Conservation (phyloP, 257 asterid species). For the Solanum pinnatisectum region DNA sequence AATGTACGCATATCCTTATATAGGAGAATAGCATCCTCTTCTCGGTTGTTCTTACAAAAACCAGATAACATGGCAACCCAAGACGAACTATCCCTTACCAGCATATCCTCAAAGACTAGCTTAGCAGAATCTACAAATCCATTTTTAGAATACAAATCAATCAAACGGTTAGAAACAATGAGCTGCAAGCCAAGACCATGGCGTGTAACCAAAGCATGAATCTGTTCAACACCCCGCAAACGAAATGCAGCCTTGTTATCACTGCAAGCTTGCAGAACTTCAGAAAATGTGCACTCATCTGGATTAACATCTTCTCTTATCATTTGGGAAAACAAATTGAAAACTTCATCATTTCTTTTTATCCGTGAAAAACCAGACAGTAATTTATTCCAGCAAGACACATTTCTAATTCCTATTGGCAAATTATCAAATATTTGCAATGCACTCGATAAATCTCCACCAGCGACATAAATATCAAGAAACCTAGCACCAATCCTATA, state of each 20-base stretch:
- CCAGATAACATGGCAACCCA: conserved; percentile 91
- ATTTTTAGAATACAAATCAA: conserved; percentile 64
- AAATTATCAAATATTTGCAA: conserved; percentile 18
- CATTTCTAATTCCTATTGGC: conserved; percentile 12
- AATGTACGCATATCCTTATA: conserved; percentile 59
- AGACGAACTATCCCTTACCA: conserved; percentile 54
- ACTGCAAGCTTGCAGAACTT: conserved; percentile 36
- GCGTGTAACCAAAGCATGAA: conserved; percentile 58
- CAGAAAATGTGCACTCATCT: conserved; percentile 36
- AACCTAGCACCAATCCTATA: conserved; percentile 1
- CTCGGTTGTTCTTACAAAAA: conserved; percentile 44
- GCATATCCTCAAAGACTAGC: conserved; percentile 38
- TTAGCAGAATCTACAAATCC: conserved; percentile 44
- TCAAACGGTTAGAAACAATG: conserved; percentile 49
- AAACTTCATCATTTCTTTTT: conserved; percentile 16
- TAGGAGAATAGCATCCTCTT: conserved; percentile 40
- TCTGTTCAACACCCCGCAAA: conserved; percentile 24
- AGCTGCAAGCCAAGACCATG: conserved; percentile 35
- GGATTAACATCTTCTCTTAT: conserved; percentile 13
- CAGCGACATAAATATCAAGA: conserved; percentile 19
- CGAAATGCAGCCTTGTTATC: conserved; percentile 21
- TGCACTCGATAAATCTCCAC: conserved; percentile 22
- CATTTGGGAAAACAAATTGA: conserved; percentile 25
- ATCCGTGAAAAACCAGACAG: conserved; percentile 12
- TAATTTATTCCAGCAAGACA: conserved; percentile 21